Evolutionary conservation across 75 land plant species (phyloP), one percentile per base, ranked within the genome.

Genomic region (Picea glauca): DNA sequence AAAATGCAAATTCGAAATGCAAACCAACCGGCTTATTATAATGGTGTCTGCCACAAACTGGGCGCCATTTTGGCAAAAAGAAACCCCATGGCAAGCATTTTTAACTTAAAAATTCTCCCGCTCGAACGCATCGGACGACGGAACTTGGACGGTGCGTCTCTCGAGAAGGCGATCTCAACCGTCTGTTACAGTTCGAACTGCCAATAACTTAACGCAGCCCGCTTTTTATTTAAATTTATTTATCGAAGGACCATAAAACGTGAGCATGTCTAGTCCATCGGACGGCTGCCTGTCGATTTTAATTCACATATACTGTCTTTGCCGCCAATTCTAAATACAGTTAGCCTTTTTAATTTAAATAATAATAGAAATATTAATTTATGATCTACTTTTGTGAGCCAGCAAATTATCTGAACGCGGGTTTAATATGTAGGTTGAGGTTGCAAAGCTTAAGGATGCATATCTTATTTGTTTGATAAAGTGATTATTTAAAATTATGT

Each of bases 31-130:
- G 13, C 20, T 7, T 13, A 32, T 1, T 15, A 66, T 5, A 66
- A 1, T 1, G 7, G 6, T 23, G 43, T 5, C n/a, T 38, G 43
- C 72, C 72, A 43, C 23, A 43, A 43, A 70, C 43, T 14, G 50
- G 74, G 74, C 74, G 74, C 74, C 74, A 70, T 70, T 38, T 70
- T 64, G 43, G 5, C 40, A 14, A 40, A 17, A 40, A 6, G 20
- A 38, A 20, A 14, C 2, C 17, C 72, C 8, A 17, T 13, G 1
- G 56, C 56, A 50, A 50, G 12, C 38, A 30, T 8, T 63, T 26
- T 40, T 70, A 70, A 70, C 50, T 70, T 38, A 43, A 70, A 70
- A 43, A 40, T 14, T 8, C 74, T 70, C 74, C 74, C 74, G 74
- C 74, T 70, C 56, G 56, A 50, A 50, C 56, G 11, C 56, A 50